Evolutionary conservation across 2,329 filamentous ascomycete species (phyloP).

Genomic region (Exophiala viscosa): DNA sequence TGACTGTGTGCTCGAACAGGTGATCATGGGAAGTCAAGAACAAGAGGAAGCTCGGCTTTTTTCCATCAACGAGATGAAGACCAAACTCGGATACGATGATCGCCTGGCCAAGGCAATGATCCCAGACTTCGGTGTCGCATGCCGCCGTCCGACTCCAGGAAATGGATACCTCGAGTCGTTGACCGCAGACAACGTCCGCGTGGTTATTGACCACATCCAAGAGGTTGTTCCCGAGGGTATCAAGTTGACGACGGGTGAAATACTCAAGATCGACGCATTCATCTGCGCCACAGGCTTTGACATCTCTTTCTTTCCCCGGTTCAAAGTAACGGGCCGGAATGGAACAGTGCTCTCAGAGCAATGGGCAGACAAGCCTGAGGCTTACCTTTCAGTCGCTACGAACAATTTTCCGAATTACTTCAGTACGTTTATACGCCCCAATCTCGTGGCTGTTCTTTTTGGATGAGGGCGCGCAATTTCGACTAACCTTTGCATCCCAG

Average conservation of each 20-base stretch:
- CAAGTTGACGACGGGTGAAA: conserved; percentile 17
- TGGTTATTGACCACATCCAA: conserved; percentile 58
- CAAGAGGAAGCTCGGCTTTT: background rate
- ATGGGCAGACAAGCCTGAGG: conserved; percentile 23
- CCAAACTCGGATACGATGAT: background rate
- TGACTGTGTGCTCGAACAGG: conserved; percentile 33
- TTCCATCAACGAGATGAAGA: background rate
- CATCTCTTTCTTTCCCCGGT: conserved; percentile 35
- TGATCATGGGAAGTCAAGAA: conserved; percentile 30
- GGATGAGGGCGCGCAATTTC: background rate
- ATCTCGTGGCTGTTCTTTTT: background rate
- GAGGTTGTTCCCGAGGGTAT: conserved; percentile 53
- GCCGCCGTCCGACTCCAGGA: conserved; percentile 48
- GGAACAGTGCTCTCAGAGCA: conserved; percentile 14
- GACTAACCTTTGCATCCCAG: background rate
- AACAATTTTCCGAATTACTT: conserved; percentile 34
- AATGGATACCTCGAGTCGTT: conserved; percentile 48
- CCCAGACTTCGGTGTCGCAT: conserved; percentile 36
- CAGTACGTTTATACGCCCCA: background rate
- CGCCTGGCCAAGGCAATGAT: conserved; percentile 13
- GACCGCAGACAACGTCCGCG: conserved; percentile 57
- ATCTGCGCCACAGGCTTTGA: conserved; percentile 40
- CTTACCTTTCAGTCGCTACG: conserved; percentile 29
- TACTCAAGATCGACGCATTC: conserved; percentile 21
- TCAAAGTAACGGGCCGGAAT: conserved; percentile 33